Conservation (phyloP, 2,329 filamentous ascomycete species). For the Neospermospora avenae region DNA sequence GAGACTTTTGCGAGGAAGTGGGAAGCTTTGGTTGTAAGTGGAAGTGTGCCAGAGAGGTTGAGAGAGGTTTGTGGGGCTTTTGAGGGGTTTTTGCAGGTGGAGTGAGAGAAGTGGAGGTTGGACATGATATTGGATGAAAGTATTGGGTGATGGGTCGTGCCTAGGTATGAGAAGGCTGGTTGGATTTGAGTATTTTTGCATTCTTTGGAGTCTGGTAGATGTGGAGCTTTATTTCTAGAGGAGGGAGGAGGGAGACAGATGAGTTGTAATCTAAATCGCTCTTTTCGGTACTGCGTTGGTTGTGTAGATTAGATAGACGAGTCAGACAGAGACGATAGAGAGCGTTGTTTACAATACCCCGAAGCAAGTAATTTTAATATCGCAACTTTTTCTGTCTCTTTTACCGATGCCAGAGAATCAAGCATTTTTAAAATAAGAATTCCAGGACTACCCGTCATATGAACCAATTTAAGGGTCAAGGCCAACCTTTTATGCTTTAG, state of each 20-base stretch:
- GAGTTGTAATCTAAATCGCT: not conserved
- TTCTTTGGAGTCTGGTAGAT: not conserved
- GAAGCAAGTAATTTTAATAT: not conserved
- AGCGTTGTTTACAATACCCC: not conserved
- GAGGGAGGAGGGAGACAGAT: not conserved
- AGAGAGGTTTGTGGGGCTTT: conserved; percentile 1
- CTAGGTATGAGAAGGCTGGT: no score
- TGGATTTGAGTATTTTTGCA: not conserved
- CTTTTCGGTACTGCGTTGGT: not conserved
- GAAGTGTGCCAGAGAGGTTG: conserved; percentile 1
- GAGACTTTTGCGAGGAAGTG: conserved; percentile 39
- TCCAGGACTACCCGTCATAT: no score
- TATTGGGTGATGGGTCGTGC: not conserved
- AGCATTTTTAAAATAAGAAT: no score
- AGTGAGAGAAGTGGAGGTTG: not conserved
- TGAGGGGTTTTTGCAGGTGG: not conserved
- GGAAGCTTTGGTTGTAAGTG: conserved; percentile 37
- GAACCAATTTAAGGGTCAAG: no score
- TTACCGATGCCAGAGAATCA: no score
- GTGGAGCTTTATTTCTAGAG: not conserved
- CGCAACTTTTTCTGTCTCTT: not conserved
- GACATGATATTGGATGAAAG: not conserved
- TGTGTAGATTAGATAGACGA: not conserved
- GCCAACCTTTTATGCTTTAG: no score
- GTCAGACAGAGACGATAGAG: not conserved